Evolutionary conservation across 768 basidiomycete species (phyloP).

Genomic region (Crassisporium funariophilum): DNA sequence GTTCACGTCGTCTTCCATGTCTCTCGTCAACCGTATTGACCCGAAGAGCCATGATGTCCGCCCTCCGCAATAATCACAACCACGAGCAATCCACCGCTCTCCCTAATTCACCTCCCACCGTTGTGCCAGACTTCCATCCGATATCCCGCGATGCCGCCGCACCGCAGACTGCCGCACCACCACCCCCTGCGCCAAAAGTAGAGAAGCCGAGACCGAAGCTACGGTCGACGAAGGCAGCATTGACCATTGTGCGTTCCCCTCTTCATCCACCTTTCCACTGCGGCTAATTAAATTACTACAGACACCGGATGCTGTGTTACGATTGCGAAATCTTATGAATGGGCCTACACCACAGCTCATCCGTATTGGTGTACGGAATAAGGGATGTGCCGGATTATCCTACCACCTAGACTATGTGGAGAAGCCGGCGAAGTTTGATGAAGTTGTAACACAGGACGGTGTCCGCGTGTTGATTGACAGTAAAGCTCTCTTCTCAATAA

Average conservation of each 20-base stretch:
- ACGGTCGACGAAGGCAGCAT: slow-evolving; percentile 73
- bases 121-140: slow-evolving; percentile 42
- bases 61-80: slow-evolving; percentile 43
- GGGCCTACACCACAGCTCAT: slow-evolving; percentile 90
- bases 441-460: slow-evolving; percentile 94
- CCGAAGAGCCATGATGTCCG: slow-evolving; percentile 71
- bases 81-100: slow-evolving; percentile 29
- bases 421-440: slow-evolving; percentile 87
- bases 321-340: slow-evolving; percentile 72
- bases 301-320: slow-evolving; percentile 79
- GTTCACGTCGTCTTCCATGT: slow-evolving; percentile 33
- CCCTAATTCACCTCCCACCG: slow-evolving; percentile 54
- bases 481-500: slow-evolving; percentile 96
- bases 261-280: slow-evolving; percentile 2
- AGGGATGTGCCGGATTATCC: slow-evolving; percentile 88
- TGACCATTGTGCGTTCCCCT: slow-evolving; percentile 62
- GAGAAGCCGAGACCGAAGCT: slow-evolving; percentile 67
- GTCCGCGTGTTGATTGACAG: slow-evolving; percentile 93
- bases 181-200: slow-evolving; percentile 67
- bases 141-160: slow-evolving; percentile 63
- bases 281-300: slow-evolving; percentile 30
- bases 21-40: slow-evolving; percentile 35
- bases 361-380: slow-evolving; percentile 94
- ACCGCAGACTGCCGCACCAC: slow-evolving; percentile 71
- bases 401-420: slow-evolving; percentile 98